Percentiles rank a stretch among this genome's conserved stretches.
phyloP scores from a whole-genome alignment of 208 protist species.

The Leishmania lainsoni region DNA sequence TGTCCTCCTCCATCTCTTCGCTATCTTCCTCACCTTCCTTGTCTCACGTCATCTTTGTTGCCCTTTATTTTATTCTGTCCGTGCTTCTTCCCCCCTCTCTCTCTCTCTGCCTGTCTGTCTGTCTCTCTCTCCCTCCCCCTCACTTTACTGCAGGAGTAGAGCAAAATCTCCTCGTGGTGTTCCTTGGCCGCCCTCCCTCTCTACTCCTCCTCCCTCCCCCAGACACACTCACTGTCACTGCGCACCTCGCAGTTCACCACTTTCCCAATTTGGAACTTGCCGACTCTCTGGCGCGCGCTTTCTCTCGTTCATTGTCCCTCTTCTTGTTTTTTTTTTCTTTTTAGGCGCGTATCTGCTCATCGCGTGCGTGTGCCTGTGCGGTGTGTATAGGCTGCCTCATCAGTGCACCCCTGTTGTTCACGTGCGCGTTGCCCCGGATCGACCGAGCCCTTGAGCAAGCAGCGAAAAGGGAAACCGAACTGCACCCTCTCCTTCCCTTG shows the following conservation, averaged over 20 bases:
- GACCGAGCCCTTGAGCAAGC: background rate
- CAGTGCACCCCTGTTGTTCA: background rate
- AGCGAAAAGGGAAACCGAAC: background rate
- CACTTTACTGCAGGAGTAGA: background rate
- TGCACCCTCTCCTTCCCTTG: background rate
- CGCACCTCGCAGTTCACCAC: background rate
- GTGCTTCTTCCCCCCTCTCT: background rate
- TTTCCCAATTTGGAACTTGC: background rate
- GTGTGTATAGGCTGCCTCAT: background rate
- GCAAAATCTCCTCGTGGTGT: background rate
- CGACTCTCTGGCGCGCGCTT: background rate
- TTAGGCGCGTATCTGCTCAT: background rate
- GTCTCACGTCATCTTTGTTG: too few species aligned
- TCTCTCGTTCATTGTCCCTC: background rate
- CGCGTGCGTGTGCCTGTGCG: background rate
- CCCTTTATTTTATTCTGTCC: background rate
- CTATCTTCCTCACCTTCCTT: too few species aligned
- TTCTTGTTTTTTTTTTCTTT: background rate
- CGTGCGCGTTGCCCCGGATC: background rate
- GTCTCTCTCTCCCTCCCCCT: background rate
- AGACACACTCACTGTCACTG: background rate
- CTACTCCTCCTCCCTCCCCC: background rate
- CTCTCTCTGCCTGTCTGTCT: background rate
- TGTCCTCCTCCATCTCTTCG: too few species aligned
- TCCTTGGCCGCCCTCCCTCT: background rate